Conservation (phyloP, 331 rosid genomes). For the Pyracantha coccinea region DNA sequence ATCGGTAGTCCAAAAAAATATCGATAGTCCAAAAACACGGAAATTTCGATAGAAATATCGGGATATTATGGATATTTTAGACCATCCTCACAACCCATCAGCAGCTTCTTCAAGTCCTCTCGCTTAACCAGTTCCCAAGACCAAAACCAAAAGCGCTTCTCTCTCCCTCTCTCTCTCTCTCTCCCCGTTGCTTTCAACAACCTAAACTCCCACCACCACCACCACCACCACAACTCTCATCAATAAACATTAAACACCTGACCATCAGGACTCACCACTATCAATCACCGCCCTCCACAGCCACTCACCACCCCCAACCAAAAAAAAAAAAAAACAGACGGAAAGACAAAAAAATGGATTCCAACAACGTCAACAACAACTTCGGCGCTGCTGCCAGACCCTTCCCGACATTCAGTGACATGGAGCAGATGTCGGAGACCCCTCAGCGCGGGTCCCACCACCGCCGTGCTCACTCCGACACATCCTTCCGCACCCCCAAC, state of each 20-base stretch:
- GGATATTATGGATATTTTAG: too few relatives aligned
- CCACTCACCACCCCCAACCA: too few relatives aligned
- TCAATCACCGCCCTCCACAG: neutral
- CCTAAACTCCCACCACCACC: neutral
- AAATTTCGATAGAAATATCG: too few relatives aligned
- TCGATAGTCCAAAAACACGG: too few relatives aligned
- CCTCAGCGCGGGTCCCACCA: slow-evolving; percentile 62
- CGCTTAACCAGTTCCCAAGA: neutral
- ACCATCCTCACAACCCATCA: too few relatives aligned
- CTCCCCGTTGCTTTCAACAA: neutral
- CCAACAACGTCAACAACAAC: neutral
- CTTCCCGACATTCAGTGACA: slow-evolving; percentile 14
- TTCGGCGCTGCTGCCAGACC: slow-evolving; percentile 12
- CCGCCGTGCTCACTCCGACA: slow-evolving; percentile 83
- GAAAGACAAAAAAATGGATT: neutral
- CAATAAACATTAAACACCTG: too few relatives aligned
- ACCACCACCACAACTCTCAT: too few relatives aligned
- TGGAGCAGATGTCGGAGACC: slow-evolving; percentile 51
- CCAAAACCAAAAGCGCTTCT: neutral
- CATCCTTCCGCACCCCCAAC: slow-evolving; percentile 61
- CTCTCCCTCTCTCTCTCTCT: too few relatives aligned
- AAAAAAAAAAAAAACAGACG: neutral
- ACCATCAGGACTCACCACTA: too few relatives aligned
- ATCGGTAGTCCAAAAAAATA: too few relatives aligned
- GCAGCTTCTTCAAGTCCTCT: neutral